Evolutionary conservation across 1,139 yeast genomes (phyloP).

Genomic region (Meyerozyma guilliermondii): DNA sequence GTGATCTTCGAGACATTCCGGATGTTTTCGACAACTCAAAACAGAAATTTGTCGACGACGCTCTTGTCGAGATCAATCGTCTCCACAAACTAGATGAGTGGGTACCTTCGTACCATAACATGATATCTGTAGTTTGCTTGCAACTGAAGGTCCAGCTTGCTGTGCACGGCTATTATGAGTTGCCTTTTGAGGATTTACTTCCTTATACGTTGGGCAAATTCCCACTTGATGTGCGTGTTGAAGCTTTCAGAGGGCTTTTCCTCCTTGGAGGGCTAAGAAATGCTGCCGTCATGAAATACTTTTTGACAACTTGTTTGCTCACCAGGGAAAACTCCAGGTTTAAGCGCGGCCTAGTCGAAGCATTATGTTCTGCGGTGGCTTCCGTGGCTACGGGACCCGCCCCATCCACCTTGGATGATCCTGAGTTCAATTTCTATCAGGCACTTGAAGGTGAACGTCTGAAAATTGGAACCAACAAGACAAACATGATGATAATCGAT

Average conservation of each 20-base stretch:
- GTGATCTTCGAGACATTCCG: conserved; percentile 29
- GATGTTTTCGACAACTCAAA: conserved; percentile 6
- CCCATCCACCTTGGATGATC: conserved; percentile 51
- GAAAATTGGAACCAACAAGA: conserved; percentile 10
- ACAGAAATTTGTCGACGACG: conserved; percentile 22
- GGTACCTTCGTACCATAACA: conserved; percentile 70
- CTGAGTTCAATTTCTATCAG: conserved; percentile 44
- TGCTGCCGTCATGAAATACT: conserved; percentile 52
- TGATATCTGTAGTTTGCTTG: conserved; percentile 54
- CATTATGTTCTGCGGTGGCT: conserved; percentile 52
- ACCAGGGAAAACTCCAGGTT: conserved; percentile 49
- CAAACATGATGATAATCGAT: conserved; percentile 44
- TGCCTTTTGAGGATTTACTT: conserved; percentile 48
- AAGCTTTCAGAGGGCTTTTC: conserved; percentile 68
- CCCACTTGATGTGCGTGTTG: conserved; percentile 52
- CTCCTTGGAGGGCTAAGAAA: conserved; percentile 75
- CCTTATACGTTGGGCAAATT: conserved; percentile 48
- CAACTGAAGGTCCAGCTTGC: conserved; percentile 58
- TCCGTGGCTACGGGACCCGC: conserved; percentile 66
- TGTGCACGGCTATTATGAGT: conserved; percentile 46
- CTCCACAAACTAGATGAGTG: conserved; percentile 79
- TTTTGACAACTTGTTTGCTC: conserved; percentile 52
- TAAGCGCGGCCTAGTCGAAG: conserved; percentile 43
- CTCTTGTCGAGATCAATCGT: conserved; percentile 54
- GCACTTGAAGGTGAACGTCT: conserved; percentile 17